Base-by-base conservation (phyloP, 2,329 filamentous ascomycete species). In the Colletotrichum phormii region DNA sequence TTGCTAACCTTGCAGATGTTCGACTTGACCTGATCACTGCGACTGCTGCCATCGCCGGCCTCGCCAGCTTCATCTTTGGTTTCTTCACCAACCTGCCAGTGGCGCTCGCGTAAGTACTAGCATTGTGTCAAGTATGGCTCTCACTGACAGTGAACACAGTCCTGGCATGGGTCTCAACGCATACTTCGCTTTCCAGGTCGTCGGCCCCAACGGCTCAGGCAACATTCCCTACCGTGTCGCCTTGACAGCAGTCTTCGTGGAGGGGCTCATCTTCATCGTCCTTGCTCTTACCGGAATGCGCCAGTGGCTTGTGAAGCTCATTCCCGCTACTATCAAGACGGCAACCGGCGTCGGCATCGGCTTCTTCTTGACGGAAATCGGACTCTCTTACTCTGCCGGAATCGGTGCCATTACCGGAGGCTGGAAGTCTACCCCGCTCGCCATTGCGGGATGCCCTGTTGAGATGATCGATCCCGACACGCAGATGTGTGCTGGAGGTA, bases 41-140 rank as follows among this genome's bases (percentile, higher is more conserved):
- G 4, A 97, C 95, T 0, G 93, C 94, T n/a, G 93, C 93, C 11
- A 89, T 97, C 64, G 87, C 93, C 6, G 94, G 94, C 7, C 85
- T 97, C 71, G 89, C 93, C 1, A 93, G 92, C 29, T 91, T 97
- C 77, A 86, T 89, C 72, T 96, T 97, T 84, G 94, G 95, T 4
- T 87, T 96, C 24, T 86, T 95, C 65, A 95, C 94, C 33, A 97
- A 97, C 76, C 88, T 97, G 64, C 94, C 94, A 0, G 92, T 95
- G 67, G 92, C 91, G 8, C 82, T 94, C 49, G 93, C 90, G 93
- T 94, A 79, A 89, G 86, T 83, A 11, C n/a, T 58, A 15, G 53
- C 35, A n/a, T 12, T 11, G 12, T 15, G 8, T 49, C 13, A 18
- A 64, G 24, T 29, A 18, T 15, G 18, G n/a, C 15, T 11, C 31